phyloP scores from a whole-genome alignment of 495 filamentous ascomycete species.

The Hypomontagnella monticulosa region DNA sequence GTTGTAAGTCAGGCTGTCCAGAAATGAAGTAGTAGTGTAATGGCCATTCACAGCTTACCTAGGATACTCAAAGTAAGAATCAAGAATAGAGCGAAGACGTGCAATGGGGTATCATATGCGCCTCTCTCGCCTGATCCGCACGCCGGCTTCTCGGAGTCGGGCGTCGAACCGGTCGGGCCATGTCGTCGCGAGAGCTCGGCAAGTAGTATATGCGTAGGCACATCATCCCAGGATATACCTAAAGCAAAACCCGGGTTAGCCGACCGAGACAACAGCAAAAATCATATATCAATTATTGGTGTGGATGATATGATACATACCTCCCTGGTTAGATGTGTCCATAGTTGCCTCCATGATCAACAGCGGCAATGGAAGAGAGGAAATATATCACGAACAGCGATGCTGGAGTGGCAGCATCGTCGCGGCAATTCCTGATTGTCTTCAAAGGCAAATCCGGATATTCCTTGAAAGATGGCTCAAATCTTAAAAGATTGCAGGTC shows the following conservation, averaged over 20 bases:
- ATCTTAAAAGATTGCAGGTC: too few species aligned
- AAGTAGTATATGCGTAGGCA: constrained; percentile 60
- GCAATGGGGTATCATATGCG: constrained; percentile 71
- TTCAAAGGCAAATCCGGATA: too few species aligned
- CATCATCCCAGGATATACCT: constrained; percentile 54
- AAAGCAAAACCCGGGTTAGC: constrained; percentile 6
- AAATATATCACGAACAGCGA: constrained; percentile 7
- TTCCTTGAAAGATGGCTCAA: too few species aligned
- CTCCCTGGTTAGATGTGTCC: constrained; percentile 19
- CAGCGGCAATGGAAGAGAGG: constrained; percentile 2
- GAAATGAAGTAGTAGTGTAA: constrained; percentile 24
- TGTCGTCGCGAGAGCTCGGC: constrained; percentile 61
- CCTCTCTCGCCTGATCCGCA: constrained; percentile 71
- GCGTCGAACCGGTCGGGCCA: constrained; percentile 40
- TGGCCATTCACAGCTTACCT: constrained; percentile 57
- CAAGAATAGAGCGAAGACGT: constrained; percentile 81
- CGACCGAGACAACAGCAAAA: neutral
- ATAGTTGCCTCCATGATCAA: constrained; percentile 6
- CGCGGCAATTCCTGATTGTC: neutral
- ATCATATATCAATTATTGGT: neutral
- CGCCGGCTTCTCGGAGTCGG: constrained; percentile 53
- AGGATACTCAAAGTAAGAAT: constrained; percentile 77
- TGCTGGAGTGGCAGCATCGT: constrained; percentile 9
- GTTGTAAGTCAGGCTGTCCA: constrained; percentile 12
- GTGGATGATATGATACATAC: constrained; percentile 3